Evolutionary conservation across 805 yeast species (phyloP), one percentile per base, ranked within the genome.

Genomic region (Candida broadrunensis): DNA sequence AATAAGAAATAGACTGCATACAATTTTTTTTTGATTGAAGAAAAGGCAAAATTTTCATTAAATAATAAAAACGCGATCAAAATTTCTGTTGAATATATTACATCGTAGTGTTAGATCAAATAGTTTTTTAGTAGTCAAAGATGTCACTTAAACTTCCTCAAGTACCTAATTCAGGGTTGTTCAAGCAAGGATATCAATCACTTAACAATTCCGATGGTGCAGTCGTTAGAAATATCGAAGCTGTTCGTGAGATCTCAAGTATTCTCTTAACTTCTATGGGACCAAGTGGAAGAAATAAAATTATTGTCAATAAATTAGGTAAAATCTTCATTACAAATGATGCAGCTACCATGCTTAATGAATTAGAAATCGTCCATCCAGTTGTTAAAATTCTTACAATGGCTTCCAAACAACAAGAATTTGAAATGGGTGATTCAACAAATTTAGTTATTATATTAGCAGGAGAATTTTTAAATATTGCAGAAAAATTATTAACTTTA

Each of bases 391-490:
- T 93, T 35, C 77, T 93, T 47, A 93, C 91, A 41, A 89, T 89
- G 97, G 96, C 98, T 16, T 81, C 95, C 12, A 87, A 91, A 61
- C 99, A 93, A 70, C 99, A 93, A 68, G 96, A 93, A 62, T 78
- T 81, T 52, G 99, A 91, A 72, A 85, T 91, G 88, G 99, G 99
- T 45, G 99, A 93, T 65, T 88, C 87, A 55, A 87, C 97, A 18
- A 93, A 91, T 64, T 77, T 90, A 47, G 98, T 93, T 32, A 77
- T 93, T 51, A 80, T 91, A 27, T 75, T 93, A 46, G 97, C 97
- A 19, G 98, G 98, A 41, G 98, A 93, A 62, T 70, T 93, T 43
- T 75, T 93, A 48, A 84, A 81, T 55, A 80, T 86, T 52, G 88
- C 96, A 37, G 97, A 90, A 63, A 88, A 87, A 60, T 72, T 93